Evolutionary conservation across 2,329 filamentous ascomycete species (phyloP).

Genomic region (Microsporum ferrugineum): DNA sequence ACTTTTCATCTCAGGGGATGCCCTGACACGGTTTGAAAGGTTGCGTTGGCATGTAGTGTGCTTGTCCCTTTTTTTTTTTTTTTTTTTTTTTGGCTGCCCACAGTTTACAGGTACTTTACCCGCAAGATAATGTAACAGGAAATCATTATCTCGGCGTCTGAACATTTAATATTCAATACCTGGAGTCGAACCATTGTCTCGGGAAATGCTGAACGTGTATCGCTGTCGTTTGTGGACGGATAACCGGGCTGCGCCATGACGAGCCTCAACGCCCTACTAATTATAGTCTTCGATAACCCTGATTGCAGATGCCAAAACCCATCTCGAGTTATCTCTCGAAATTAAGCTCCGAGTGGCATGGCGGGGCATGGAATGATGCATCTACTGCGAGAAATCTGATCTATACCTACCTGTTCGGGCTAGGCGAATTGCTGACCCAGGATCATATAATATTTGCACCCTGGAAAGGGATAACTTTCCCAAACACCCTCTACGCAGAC

Average conservation of each 20-base stretch:
- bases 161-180: background rate
- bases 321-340: background rate
- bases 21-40: background rate
- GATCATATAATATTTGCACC: background rate
- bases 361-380: background rate
- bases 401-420: background rate
- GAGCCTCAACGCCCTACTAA: slow-evolving; percentile 1
- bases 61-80: background rate
- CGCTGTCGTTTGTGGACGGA: background rate
- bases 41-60: background rate
- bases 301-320: background rate
- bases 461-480: background rate
- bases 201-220: background rate
- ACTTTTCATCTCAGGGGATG: background rate
- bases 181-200: background rate
- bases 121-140: background rate
- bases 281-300: background rate
- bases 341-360: background rate
- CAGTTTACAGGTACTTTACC: background rate
- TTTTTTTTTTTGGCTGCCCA: background rate
- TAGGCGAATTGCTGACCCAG: background rate
- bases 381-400: background rate
- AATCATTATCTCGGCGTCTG: background rate
- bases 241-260: background rate
- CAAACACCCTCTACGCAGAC: background rate